Conservation (phyloP, 2,329 filamentous ascomycete species). For the Raffaelea albimanens region DNA sequence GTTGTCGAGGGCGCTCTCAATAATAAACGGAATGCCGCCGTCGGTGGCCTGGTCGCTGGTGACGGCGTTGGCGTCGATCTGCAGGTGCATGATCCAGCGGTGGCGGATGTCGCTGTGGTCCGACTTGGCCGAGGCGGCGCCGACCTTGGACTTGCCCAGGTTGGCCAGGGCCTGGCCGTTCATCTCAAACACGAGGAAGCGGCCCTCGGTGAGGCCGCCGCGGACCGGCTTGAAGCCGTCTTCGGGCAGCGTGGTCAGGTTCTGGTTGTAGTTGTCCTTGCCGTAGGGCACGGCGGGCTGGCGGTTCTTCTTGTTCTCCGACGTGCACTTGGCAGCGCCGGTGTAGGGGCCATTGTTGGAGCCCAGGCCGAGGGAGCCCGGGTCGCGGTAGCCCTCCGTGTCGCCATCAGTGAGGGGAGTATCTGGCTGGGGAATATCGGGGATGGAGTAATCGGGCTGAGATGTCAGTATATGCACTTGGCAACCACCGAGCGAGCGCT, state of each 20-base stretch:
- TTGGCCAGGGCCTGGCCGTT: constrained; percentile 31
- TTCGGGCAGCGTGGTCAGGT: constrained; percentile 30
- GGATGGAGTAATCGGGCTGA: constrained; percentile 29
- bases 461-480: no score
- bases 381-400: constrained; percentile 1
- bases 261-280: constrained; percentile 19
- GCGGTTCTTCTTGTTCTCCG: constrained; percentile 11
- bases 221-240: constrained; percentile 41
- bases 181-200: constrained; percentile 39
- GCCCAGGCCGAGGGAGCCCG: not conserved
- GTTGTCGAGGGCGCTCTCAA: constrained; percentile 9
- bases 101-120: constrained; percentile 29
- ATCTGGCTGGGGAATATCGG: constrained; percentile 22
- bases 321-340: not conserved
- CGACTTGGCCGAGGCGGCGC: constrained; percentile 13
- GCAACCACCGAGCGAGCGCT: no score
- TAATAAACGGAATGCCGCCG: not conserved
- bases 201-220: constrained; percentile 43
- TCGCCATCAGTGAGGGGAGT: not conserved
- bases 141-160: constrained; percentile 15
- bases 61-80: not conserved
- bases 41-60: constrained; percentile 4
- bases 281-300: constrained; percentile 38
- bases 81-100: constrained; percentile 37
- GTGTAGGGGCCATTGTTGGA: constrained; percentile 2